Evolutionary conservation across 805 yeast genomes (phyloP).

Genomic region (Ogataea polymorpha): DNA sequence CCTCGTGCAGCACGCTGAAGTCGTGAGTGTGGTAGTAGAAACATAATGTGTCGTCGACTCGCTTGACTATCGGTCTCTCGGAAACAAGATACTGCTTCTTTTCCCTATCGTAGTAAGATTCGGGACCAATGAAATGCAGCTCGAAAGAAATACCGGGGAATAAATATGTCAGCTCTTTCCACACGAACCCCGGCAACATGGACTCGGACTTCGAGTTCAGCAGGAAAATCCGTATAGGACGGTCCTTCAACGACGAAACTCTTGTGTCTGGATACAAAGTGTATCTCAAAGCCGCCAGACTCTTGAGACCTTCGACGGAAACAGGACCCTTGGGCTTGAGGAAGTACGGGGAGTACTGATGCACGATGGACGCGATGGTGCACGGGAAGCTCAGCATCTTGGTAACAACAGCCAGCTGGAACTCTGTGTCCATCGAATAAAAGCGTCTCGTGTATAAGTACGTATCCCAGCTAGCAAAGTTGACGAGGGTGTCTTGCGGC

Average conservation of each 20-base stretch:
- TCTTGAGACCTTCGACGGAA: slow-evolving; percentile 88
- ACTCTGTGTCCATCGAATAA: slow-evolving; percentile 95
- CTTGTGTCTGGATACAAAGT: slow-evolving; percentile 75
- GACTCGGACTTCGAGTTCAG: slow-evolving; percentile 93
- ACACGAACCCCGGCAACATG: slow-evolving; percentile 88
- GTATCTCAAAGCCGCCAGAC: slow-evolving; percentile 88
- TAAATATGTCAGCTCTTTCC: slow-evolving; percentile 87
- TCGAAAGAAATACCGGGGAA: slow-evolving; percentile 84
- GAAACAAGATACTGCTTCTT: slow-evolving; percentile 57
- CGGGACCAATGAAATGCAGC: slow-evolving; percentile 92
- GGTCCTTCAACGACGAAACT: slow-evolving; percentile 63
- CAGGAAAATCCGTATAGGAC: slow-evolving; percentile 86
- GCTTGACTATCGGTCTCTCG: slow-evolving; percentile 64
- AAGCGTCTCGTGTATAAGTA: slow-evolving; percentile 90
- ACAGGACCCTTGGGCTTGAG: slow-evolving; percentile 82
- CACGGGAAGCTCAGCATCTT: slow-evolving; percentile 91
- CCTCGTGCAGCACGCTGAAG: slow-evolving; percentile 86
- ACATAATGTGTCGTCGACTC: slow-evolving; percentile 70
- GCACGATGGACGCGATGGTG: slow-evolving; percentile 80
- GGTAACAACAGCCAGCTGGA: slow-evolving; percentile 91
- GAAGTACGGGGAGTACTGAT: slow-evolving; percentile 81
- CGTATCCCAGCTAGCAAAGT: slow-evolving; percentile 86
- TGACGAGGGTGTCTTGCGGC: slow-evolving; percentile 69
- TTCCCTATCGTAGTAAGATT: slow-evolving; percentile 73
- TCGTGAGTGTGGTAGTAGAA: slow-evolving; percentile 84